Base-by-base conservation (phyloP, 2,329 filamentous ascomycete genomes). In the Metarhizium humberi region DNA sequence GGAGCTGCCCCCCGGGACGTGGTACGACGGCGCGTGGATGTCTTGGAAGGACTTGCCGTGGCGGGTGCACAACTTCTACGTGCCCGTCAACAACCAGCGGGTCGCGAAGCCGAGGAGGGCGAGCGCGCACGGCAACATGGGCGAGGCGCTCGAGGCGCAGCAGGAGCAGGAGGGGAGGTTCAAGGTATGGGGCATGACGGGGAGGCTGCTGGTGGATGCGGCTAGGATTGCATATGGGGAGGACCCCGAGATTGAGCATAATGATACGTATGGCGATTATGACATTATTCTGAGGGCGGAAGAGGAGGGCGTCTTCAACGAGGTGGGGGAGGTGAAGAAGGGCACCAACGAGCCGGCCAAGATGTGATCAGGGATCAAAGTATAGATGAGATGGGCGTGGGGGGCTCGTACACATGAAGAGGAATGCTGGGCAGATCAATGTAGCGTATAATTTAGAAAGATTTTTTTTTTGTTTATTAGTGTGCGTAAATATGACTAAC, bases 161-260 rank as follows among this genome's bases (percentile, higher is more conserved):
- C 65, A 78, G 59, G 75, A 73, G 49, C 66, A 74, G 58, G 73
- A 78, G 57, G 75, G 75, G 3, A 77, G 87, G 42, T 96, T 94
- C 71, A 85, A 88, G 62, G 91, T 97, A 4, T 96, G 92, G 81
- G 92, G 92, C 16, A 92, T 97, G 90, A 97, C 92, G 53, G 92
- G 90, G 3, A 78, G 90, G 53, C 92, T 97, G 54, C 69, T 96
- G 54, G 89, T 96, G 5, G 92, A 97, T 71, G 87, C 88, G 4
- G 92, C 92, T 38, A 78, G 89, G 59, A 79, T 95, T 18, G 92
- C 92, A 20, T 97, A 94, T 68, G 86, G 73, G 2, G 80, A 87
- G 71, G 83, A 89, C 66, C 92, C 92, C 4, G 87, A 90, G 67
- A 95, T 96, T 69, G 90, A 95, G 73, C 78, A 82, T 60, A 82